Evolutionary conservation across 345 rosid species (phyloP), one percentile per base, ranked within the genome.

Genomic region (Camelina neglecta): DNA sequence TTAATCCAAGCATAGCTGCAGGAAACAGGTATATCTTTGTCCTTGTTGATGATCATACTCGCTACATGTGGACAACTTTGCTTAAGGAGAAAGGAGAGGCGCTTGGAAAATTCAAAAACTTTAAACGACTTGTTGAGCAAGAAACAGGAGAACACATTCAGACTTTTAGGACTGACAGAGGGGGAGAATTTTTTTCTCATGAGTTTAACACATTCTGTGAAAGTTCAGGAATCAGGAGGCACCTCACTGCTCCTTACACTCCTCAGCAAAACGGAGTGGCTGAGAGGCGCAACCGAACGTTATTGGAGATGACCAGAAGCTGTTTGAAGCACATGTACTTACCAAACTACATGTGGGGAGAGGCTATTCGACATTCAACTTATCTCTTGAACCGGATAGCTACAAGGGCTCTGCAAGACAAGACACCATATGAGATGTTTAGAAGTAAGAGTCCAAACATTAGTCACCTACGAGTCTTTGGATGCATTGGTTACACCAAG

Each of bases 61-160:
- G 59, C 0, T 54, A 55, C 0, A 55, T 55, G 29, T 60, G 65
- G 47, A 36, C 65, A 0, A 2, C 9, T 0, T 0, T 60, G 4
- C 0, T 60, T 1, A 60, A 60, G 1, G 64, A 60, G 0, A 60
- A 60, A 1, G 10, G 64, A 0, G 6, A 21, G 0, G 8, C 64
- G 0, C 18, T 60, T 5, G 6, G 8, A 0, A 60, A 60, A 0
- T 36, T 60, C 0, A 60, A 36, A 0, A 31, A 0, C 0, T 57
- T 57, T 2, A 57, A 8, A 2, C 4, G 0, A 0, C 0, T n/a
- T 0, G 41, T 31, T 0, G 62, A 57, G 3, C 9, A 31, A 31
- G 62, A 57, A 0, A 8, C 61, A 15, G 21, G 20, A 2, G 2
- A 2, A 0, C 1, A 1, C 0, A 15, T 57, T 0, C 2, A 57